phyloP scores from a whole-genome alignment of 176 grass and related monocot genomes.

The Raddia guianensis region DNA sequence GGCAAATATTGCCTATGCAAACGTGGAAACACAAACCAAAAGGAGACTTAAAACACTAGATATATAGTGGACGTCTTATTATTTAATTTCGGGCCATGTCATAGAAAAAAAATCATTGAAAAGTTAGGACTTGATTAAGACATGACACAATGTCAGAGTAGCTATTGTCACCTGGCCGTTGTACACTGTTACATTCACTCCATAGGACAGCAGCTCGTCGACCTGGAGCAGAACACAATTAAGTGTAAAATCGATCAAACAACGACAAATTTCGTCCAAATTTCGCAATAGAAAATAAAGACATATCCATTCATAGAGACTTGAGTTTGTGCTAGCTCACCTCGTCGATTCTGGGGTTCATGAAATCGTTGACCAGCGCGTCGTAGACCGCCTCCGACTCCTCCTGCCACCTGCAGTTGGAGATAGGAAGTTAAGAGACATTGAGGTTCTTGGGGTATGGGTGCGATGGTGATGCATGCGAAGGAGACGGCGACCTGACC shows the following conservation, averaged over 20 bases:
- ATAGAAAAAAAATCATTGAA: too few relatives aligned
- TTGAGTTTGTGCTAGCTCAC: neutral
- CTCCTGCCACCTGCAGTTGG: constrained; percentile 24
- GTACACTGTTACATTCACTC: constrained; percentile 55
- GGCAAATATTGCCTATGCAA: too few relatives aligned
- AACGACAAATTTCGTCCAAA: neutral
- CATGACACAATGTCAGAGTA: neutral
- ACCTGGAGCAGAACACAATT: constrained; percentile 15
- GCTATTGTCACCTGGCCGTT: constrained; percentile 52
- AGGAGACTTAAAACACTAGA: too few relatives aligned
- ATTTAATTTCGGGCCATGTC: too few relatives aligned
- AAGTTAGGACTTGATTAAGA: neutral
- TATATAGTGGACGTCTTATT: too few relatives aligned
- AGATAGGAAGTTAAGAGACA: neutral
- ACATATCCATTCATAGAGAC: neutral
- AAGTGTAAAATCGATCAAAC: neutral
- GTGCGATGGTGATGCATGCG: neutral
- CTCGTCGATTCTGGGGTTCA: constrained; percentile 77
- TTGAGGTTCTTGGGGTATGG: constrained; percentile 53
- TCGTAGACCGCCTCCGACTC: constrained; percentile 13
- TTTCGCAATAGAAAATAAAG: neutral
- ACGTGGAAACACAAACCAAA: too few relatives aligned
- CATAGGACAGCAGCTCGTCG: constrained; percentile 47
- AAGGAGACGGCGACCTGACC: neutral
- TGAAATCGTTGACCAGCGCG: constrained; percentile 42